A percentile compares a stretch with the other conserved stretches of the same genome.
These are phyloP conservation scores for Pyrenochaeta sp. DNA, from an alignment of 2,329 filamentous ascomycete species.

Conservation along the genomic window DNA sequence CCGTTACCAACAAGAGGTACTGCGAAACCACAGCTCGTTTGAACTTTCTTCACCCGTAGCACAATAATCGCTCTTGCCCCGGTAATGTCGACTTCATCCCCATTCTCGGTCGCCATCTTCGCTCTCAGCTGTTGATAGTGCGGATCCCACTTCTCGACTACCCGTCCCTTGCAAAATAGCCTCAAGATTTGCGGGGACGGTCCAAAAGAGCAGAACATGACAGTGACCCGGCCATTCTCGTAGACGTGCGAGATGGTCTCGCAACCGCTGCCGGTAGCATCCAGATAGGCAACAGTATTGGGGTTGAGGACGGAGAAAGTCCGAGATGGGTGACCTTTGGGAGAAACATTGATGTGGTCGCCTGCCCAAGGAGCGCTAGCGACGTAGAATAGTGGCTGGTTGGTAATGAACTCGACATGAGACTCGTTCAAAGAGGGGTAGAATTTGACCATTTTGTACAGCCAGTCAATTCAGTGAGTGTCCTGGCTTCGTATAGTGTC, in stretches of 20 bases:
- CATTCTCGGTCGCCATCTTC: slow-evolving; percentile 53
- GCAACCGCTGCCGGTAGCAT: slow-evolving; percentile 76
- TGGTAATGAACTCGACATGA: slow-evolving; percentile 69
- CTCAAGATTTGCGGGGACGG: slow-evolving; percentile 68
- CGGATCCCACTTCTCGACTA: slow-evolving; percentile 67
- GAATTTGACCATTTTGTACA: slow-evolving; percentile 64
- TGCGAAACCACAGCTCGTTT: slow-evolving; percentile 73
- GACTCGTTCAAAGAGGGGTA: slow-evolving; percentile 63
- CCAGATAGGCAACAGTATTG: slow-evolving; percentile 73
- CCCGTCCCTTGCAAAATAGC: slow-evolving; percentile 67
- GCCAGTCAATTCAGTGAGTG: neutral
- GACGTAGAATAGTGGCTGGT: slow-evolving; percentile 78
- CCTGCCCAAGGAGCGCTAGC: slow-evolving; percentile 74
- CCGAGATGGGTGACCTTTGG: slow-evolving; percentile 72
- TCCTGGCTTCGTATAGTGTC: neutral
- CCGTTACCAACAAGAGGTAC: slow-evolving; percentile 61
- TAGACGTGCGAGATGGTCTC: slow-evolving; percentile 80
- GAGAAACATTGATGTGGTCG: slow-evolving; percentile 77
- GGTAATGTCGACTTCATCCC: slow-evolving; percentile 33
- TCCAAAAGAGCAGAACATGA: slow-evolving; percentile 77
- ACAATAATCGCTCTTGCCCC: slow-evolving; percentile 65
- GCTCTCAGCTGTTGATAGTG: slow-evolving; percentile 46
- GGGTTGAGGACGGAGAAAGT: slow-evolving; percentile 68
- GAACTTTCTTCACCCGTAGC: slow-evolving; percentile 68
- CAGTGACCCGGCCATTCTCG: slow-evolving; percentile 77